Evolutionary conservation across 441 rosid genomes (phyloP), one percentile per base, ranked within the genome.

Genomic region (Adansonia gregorii): DNA sequence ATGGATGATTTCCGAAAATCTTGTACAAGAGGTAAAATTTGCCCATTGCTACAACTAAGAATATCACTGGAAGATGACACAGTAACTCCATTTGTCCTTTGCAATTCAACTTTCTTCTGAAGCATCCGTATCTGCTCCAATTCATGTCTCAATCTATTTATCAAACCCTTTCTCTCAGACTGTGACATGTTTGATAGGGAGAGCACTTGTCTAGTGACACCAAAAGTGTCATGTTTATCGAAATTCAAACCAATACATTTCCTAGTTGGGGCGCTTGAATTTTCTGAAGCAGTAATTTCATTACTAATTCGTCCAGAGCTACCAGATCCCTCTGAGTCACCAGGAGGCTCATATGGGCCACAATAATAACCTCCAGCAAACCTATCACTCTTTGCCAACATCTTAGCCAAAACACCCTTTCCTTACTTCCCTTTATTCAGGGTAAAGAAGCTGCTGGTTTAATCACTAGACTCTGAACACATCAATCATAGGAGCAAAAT

Each of bases 321-420:
- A 49, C 91, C 93, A 83, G 89, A 91, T 46, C 88, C 91, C 79
- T 89, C 88, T 0, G 86, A 89, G 73, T 89, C 92, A 83, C 88
- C 88, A 24, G 85, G 86, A 0, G 87, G 83, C 64, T 72, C 85
- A 64, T 84, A 84, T 43, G 84, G 27, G 79, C 75, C 88, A 48
- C 78, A 83, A 59, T 85, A 81, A 83, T 86, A 93, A 27, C 87
- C 87, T 72, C 92, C 92, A 6, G 83, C 80, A 70, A 88, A 84
- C 63, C 85, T 86, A 75, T 82, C 89, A 82, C 79, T 90, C 80
- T 85, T 88, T 19, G 78, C 87, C 91, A 92, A 87, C 87, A 78
- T 83, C 87, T 80, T 71, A 45, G 68, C 75, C 83, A 78, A 54
- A 76, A 51, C 49, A 68, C 73, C 73, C 12, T 55, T 69, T 69